Percentiles rank a stretch among this genome's conserved stretches.
These are phyloP conservation scores for Glaciozyma martinii DNA, from an alignment of 768 basidiomycete genomes.

Conservation along the genomic window DNA sequence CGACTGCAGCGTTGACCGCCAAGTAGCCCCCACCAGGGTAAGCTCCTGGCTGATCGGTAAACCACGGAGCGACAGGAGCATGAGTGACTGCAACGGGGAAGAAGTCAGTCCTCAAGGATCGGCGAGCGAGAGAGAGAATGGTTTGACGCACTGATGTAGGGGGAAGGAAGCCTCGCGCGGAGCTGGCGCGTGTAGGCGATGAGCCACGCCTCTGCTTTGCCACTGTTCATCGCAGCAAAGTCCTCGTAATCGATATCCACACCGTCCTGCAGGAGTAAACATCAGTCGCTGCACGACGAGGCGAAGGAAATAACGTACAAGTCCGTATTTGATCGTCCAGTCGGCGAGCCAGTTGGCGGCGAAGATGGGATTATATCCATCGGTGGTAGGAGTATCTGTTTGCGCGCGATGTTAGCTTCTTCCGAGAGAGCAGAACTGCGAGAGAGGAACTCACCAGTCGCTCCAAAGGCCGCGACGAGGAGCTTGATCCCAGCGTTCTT, in stretches of 20 bases:
- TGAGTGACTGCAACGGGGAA: not conserved
- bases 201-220: not conserved
- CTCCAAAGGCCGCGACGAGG: not conserved
- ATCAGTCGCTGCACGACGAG: not conserved
- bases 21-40: slow-evolving; percentile 38
- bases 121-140: slow-evolving; percentile 37
- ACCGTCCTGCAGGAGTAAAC: not conserved
- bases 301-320: not conserved
- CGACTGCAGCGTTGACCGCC: slow-evolving; percentile 35
- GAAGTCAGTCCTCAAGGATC: too few species aligned
- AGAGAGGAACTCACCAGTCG: not conserved
- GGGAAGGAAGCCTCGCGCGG: not conserved
- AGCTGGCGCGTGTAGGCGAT: not conserved
- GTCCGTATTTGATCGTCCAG: not conserved
- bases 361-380: not conserved
- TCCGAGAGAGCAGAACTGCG: not conserved
- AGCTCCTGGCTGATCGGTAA: not conserved
- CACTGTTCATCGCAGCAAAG: not conserved
- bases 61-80: slow-evolving; percentile 4
- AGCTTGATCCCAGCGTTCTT: not conserved
- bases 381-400: not conserved
- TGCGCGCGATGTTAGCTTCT: not conserved
- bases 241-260: not conserved
- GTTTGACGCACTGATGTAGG: slow-evolving; percentile 40
- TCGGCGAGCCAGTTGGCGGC: not conserved